These are phyloP conservation scores for Podaxis sp. DNA, from an alignment of 768 basidiomycete genomes.

Conservation along the genomic window DNA sequence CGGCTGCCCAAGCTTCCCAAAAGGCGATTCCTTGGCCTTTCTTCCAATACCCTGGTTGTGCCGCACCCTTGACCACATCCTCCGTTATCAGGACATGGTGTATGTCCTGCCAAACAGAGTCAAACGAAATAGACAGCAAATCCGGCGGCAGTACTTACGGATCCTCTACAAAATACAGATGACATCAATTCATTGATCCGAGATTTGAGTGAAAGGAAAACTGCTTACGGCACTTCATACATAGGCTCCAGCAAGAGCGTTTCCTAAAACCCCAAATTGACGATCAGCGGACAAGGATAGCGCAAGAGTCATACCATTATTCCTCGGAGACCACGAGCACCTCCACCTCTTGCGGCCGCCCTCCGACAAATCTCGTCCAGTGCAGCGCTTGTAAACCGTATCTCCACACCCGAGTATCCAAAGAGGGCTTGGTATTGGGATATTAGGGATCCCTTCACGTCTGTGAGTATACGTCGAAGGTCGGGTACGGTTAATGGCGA, in stretches of 20 bases:
- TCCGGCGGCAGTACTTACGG: slow-evolving; percentile 40
- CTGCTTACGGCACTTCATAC: slow-evolving; percentile 87
- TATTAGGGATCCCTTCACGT: slow-evolving; percentile 87
- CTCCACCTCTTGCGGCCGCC: slow-evolving; percentile 81
- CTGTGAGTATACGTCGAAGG: slow-evolving; percentile 85
- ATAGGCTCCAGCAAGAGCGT: slow-evolving; percentile 80
- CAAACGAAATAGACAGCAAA: not conserved
- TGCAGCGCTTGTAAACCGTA: slow-evolving; percentile 81
- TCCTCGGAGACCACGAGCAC: slow-evolving; percentile 85
- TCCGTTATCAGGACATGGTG: slow-evolving; percentile 81
- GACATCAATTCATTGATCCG: not conserved
- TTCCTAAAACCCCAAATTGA: slow-evolving; percentile 50
- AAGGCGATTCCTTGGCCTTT: slow-evolving; percentile 64
- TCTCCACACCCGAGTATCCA: slow-evolving; percentile 79
- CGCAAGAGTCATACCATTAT: slow-evolving; percentile 61
- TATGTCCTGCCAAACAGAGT: slow-evolving; percentile 48
- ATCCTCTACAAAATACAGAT: slow-evolving; percentile 45
- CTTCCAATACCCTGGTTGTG: slow-evolving; percentile 72
- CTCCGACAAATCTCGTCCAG: slow-evolving; percentile 78
- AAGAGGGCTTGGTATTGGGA: slow-evolving; percentile 89
- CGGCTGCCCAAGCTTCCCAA: slow-evolving; percentile 75
- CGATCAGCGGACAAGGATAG: not conserved
- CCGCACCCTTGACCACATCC: slow-evolving; percentile 62
- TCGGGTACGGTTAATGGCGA: slow-evolving; percentile 77
- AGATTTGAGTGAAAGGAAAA: not conserved